Evolutionary conservation across 2,329 filamentous ascomycete genomes (phyloP), one percentile per base, ranked within the genome.

Genomic region (Aspergillus pseudoterreus): DNA sequence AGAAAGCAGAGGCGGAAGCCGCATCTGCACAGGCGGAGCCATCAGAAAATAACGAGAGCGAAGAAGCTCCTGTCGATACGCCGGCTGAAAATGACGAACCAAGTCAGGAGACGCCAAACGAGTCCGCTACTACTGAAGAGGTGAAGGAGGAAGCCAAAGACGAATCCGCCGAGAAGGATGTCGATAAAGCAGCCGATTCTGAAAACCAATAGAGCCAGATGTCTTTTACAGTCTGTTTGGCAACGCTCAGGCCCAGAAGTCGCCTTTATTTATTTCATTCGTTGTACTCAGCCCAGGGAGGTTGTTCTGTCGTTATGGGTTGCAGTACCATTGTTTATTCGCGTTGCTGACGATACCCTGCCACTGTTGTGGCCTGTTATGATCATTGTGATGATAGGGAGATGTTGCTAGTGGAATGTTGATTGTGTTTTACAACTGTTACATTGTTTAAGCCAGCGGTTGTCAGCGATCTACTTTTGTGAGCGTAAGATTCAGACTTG

Each of bases 1-100:
- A 73, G 42, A 70, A 68, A 17, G 65, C 61, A 2, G 65, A 63
- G 2, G 65, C 65, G 43, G 58, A 65, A 46, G 62, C 65, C 36
- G 61, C 60, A 0, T 52, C 55, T 38, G 50, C 57, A 45, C 55
- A 63, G 39, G 48, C 56, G 19, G 59, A 61, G 21, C 41, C 57
- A 50, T 33, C 50, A 14, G 56, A 57, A 12, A 19, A 54, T 27
- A 30, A 48, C 5, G 52, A 48, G 17, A 44, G 50, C 8, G 51
- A 51, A 15, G 52, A 48, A 27, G 44, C 57, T 12, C 24, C 39
- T 35, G 49, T 47, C 21, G 42, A 53, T 9, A 32, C 43, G 15
- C 36, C 36, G n/a, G 9, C 39, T 19, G 32, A 44, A n/a, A 43
- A 50, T 36, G 44, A 47, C 10, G 19, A 46, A 38, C 35, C 30